Evolutionary conservation across 2,329 filamentous ascomycete species (phyloP).

Genomic region (Aspergillus sp.): DNA sequence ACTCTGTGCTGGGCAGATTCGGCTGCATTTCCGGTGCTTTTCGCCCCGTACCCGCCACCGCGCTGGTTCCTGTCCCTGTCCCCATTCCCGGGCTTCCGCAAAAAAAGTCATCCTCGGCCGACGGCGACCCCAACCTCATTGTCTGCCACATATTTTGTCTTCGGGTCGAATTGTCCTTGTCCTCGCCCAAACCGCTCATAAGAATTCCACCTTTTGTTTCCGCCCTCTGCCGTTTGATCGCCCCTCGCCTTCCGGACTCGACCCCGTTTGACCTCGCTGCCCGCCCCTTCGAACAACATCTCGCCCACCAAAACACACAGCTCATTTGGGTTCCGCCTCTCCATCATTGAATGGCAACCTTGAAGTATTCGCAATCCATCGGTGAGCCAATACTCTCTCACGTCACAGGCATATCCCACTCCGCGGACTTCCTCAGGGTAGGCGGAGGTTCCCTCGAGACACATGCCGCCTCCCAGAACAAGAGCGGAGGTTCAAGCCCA

Average conservation of each 20-base stretch:
- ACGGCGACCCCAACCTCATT: neutral
- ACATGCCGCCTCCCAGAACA: conserved; percentile 45
- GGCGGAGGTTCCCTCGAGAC: conserved; percentile 34
- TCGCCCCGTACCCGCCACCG: neutral
- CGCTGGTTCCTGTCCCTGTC: conserved; percentile 7
- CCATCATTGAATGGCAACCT: conserved; percentile 23
- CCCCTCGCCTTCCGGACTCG: conserved; percentile 6
- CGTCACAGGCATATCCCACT: conserved; percentile 21
- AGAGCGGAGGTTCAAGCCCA: conserved; percentile 57
- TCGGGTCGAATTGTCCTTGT: neutral
- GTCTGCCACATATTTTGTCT: conserved; percentile 6
- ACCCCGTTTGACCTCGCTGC: neutral
- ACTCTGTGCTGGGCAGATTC: neutral
- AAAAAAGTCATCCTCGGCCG: conserved; percentile 3
- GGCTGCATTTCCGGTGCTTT: conserved; percentile 2
- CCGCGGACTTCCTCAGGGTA: conserved; percentile 22
- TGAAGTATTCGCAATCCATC: conserved; percentile 9
- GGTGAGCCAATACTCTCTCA: conserved; percentile 14
- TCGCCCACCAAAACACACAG: neutral
- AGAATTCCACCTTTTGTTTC: neutral
- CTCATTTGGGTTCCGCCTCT: neutral
- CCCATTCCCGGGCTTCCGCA: conserved; percentile 7
- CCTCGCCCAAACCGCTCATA: neutral
- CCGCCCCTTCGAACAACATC: conserved; percentile 3
- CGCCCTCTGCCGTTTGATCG: neutral